phyloP scores from a whole-genome alignment of 805 yeast genomes.

The Metschnikowia chrysomelidarum region DNA sequence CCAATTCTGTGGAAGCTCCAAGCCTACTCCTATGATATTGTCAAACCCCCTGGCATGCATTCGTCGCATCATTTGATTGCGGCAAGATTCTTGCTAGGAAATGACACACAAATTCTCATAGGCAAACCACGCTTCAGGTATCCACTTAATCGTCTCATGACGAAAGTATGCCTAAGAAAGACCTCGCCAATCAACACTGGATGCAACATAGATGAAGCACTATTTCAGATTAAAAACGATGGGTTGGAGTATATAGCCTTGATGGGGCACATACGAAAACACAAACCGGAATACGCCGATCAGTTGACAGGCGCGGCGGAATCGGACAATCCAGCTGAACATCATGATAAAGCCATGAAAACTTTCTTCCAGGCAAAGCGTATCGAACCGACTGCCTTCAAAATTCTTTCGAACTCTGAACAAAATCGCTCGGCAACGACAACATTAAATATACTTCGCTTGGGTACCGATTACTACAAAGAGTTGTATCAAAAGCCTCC shows the following conservation, averaged over 20 bases:
- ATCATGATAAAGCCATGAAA: no score
- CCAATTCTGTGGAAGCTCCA: no score
- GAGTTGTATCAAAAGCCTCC: background rate
- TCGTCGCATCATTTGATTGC: constrained; percentile 2
- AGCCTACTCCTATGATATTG: no score
- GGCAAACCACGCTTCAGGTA: background rate
- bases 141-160: background rate
- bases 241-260: no score
- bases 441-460: background rate
- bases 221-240: background rate
- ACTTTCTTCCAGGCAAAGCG: background rate
- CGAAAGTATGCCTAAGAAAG: background rate
- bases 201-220: background rate
- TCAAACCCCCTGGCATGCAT: constrained; percentile 1
- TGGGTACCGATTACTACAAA: background rate
- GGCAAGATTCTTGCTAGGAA: background rate
- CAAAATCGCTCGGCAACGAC: background rate
- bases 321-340: no score
- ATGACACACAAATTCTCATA: background rate
- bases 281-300: no score
- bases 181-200: background rate
- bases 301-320: no score
- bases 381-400: background rate
- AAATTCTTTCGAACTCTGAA: background rate
- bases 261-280: no score